These are phyloP conservation scores for Kuraishia cidri DNA, from an alignment of 805 yeast genomes.

Conservation along the genomic window DNA sequence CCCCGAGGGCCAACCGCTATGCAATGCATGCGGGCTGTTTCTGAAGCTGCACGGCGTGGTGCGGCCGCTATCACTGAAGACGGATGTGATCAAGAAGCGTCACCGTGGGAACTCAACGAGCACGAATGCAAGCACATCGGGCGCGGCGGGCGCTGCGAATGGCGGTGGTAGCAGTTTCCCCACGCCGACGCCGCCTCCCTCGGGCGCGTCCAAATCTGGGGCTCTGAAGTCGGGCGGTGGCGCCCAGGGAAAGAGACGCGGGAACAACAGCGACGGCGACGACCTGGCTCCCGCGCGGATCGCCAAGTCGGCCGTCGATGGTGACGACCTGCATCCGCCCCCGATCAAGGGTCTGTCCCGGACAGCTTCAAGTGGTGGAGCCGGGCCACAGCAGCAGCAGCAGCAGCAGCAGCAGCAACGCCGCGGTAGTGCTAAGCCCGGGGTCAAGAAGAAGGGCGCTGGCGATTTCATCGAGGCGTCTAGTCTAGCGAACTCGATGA, in stretches of 20 bases:
- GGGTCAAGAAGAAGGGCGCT: no score
- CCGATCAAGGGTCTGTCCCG: conserved; percentile 3
- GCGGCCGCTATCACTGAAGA: conserved; percentile 81
- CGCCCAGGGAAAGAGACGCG: no score
- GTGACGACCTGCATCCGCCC: conserved; percentile 6
- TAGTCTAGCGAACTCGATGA: no score
- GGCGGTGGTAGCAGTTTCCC: neutral
- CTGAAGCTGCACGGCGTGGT: conserved; percentile 92
- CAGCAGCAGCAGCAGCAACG: conserved; percentile 2
- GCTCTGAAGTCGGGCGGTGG: no score
- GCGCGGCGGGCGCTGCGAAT: neutral
- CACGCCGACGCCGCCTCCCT: no score
- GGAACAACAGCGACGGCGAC: no score
- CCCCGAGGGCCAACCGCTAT: conserved; percentile 85
- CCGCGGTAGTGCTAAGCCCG: no score
- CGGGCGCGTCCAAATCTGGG: no score
- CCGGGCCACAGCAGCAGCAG: conserved; percentile 1
- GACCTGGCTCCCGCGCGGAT: no score
- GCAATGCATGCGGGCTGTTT: conserved; percentile 95
- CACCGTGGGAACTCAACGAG: conserved; percentile 42
- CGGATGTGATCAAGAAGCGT: conserved; percentile 88
- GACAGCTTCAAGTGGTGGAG: no score
- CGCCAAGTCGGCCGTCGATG: neutral
- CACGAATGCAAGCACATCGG: neutral
- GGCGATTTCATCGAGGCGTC: no score